Conservation (phyloP, 306 rosid species). For the Pterocarpus santalinus region DNA sequence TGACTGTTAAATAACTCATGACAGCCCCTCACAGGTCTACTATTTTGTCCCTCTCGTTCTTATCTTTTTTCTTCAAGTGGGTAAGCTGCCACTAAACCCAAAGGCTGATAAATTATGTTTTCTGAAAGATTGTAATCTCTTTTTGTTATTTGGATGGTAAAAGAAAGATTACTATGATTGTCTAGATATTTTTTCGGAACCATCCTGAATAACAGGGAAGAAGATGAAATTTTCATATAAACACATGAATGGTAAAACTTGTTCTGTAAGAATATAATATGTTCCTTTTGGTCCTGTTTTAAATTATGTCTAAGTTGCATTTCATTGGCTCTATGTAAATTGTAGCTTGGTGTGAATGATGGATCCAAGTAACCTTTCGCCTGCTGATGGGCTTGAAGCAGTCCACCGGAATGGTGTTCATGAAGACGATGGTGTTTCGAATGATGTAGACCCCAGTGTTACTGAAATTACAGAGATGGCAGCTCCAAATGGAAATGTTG, state of each 20-base stretch:
- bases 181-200: neutral
- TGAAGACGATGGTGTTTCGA: slow-evolving; percentile 52
- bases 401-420: slow-evolving; percentile 71
- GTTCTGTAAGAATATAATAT: neutral
- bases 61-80: slow-evolving; percentile 27
- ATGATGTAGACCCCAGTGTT: slow-evolving; percentile 42
- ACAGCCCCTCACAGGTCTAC: slow-evolving; percentile 19
- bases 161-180: slow-evolving; percentile 12
- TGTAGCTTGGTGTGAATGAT: slow-evolving; percentile 65
- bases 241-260: slow-evolving; percentile 25
- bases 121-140: slow-evolving; percentile 11
- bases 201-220: neutral
- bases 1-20: slow-evolving; percentile 26
- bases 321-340: slow-evolving; percentile 35
- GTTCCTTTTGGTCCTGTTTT: neutral
- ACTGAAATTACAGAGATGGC: slow-evolving; percentile 44
- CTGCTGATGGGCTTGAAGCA: slow-evolving; percentile 59
- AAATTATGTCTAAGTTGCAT: neutral
- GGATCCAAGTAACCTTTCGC: slow-evolving; percentile 65
- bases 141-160: slow-evolving; percentile 7
- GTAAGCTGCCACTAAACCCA: slow-evolving; percentile 7
- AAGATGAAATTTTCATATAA: slow-evolving; percentile 12
- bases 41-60: slow-evolving; percentile 6
- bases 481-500: slow-evolving; percentile 58
- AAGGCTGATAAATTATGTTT: slow-evolving; percentile 26